Evolutionary conservation across 306 rosid genomes (phyloP).

Genomic region (Alnus glutinosa): DNA sequence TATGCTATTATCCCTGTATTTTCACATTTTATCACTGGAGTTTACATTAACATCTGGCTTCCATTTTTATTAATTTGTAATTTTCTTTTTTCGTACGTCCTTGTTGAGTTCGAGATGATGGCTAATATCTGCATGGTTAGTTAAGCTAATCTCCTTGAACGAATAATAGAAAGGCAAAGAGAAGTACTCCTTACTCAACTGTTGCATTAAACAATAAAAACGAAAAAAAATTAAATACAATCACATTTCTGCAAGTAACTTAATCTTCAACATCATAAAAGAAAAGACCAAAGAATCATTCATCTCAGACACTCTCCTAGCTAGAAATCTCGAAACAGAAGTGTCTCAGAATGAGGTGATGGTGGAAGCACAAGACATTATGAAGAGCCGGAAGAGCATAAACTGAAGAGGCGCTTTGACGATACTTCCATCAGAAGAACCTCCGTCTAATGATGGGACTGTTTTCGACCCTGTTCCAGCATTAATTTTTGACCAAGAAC

Average conservation of each 20-base stretch:
- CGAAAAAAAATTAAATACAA: not conserved
- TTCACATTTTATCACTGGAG: too few relatives aligned
- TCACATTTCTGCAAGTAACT: not conserved
- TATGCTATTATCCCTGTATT: too few relatives aligned
- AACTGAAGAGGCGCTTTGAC: slow-evolving; percentile 33
- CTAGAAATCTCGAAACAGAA: not conserved
- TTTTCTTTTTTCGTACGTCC: too few relatives aligned
- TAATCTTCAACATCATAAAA: not conserved
- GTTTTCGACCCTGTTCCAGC: slow-evolving; percentile 57
- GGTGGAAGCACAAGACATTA: slow-evolving; percentile 35
- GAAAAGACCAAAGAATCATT: not conserved
- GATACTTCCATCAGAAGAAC: slow-evolving; percentile 46
- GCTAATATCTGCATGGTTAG: not conserved
- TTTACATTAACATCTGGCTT: too few relatives aligned
- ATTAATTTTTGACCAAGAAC: not conserved
- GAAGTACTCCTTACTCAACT: not conserved
- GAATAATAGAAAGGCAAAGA: too few relatives aligned
- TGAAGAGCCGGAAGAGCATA: slow-evolving; percentile 37
- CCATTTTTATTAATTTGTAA: too few relatives aligned
- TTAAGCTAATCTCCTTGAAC: not conserved
- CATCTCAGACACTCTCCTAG: not conserved
- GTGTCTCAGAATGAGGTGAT: slow-evolving; percentile 33
- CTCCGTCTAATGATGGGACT: slow-evolving; percentile 43
- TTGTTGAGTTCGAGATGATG: too few relatives aligned
- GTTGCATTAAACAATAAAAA: not conserved